Percentiles rank a stretch among this genome's conserved stretches.
Conservation (phyloP, 2,329 filamentous ascomycete genomes). For the Aschersonia sp. region DNA sequence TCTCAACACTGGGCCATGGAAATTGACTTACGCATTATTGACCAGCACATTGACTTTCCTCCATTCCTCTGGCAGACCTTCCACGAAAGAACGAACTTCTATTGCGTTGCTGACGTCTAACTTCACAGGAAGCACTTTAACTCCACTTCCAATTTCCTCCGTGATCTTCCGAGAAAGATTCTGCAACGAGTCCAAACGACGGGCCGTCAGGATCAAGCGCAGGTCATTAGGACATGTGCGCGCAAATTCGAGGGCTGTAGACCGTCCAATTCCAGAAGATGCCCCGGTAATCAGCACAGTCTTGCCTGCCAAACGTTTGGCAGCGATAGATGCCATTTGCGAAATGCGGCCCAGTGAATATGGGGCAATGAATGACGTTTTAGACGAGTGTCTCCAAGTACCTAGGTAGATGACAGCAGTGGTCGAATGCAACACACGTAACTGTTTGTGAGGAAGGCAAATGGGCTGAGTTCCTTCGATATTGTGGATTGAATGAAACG, state of each 20-base stretch:
- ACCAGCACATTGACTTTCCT: conserved; percentile 76
- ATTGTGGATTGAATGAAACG: no score
- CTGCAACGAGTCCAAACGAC: conserved; percentile 64
- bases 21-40: conserved; percentile 72
- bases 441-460: no score
- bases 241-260: conserved; percentile 83
- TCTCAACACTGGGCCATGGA: neutral
- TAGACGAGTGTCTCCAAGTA: no score
- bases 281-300: conserved; percentile 87
- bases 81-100: conserved; percentile 61
- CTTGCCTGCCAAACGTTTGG: conserved; percentile 81
- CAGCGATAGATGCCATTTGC: conserved; percentile 40
- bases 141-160: conserved; percentile 61
- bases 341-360: neutral
- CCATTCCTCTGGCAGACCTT: conserved; percentile 64
- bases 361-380: neutral
- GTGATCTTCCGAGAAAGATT: conserved; percentile 64
- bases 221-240: conserved; percentile 66
- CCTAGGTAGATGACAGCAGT: no score
- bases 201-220: conserved; percentile 78
- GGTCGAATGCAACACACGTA: no score
- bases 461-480: no score
- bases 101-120: conserved; percentile 75
- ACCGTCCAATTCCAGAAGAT: conserved; percentile 78
- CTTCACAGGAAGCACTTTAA: conserved; percentile 70